Percentiles rank a stretch among this genome's conserved stretches.
These are phyloP conservation scores for Kuraishia hungarica DNA, from an alignment of 805 yeast genomes.

Conservation along the genomic window DNA sequence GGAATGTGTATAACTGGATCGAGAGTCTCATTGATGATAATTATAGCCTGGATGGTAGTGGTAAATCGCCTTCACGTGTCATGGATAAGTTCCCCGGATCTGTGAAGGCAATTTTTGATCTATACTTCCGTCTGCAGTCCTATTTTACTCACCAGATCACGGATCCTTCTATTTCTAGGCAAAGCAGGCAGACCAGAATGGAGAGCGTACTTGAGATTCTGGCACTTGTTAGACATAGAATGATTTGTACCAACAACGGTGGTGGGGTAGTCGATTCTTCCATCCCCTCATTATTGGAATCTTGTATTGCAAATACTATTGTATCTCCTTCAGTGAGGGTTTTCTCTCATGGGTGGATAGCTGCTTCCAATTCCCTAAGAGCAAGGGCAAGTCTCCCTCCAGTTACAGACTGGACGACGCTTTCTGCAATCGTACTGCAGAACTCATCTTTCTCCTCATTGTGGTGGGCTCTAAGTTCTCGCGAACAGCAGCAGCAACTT, in stretches of 20 bases:
- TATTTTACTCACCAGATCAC: conserved; percentile 59
- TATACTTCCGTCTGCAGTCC: conserved; percentile 58
- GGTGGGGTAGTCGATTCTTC: conserved; percentile 29
- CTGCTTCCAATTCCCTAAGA: conserved; percentile 31
- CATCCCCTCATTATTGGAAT: conserved; percentile 80
- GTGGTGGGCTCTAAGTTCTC: background rate
- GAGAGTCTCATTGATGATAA: conserved; percentile 40
- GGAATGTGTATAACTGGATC: conserved; percentile 67
- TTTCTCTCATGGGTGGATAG: conserved; percentile 62
- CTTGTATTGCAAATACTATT: conserved; percentile 66
- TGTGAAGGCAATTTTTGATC: conserved; percentile 52
- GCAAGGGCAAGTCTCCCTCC: conserved; percentile 13
- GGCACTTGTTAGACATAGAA: conserved; percentile 58
- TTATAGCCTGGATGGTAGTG: conserved; percentile 13
- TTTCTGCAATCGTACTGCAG: background rate
- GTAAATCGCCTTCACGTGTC: conserved; percentile 15
- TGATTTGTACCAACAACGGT: conserved; percentile 43
- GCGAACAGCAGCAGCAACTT: conserved; percentile 29
- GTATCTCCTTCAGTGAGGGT: conserved; percentile 74
- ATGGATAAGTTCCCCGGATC: conserved; percentile 56
- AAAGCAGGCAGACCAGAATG: conserved; percentile 63
- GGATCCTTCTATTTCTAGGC: conserved; percentile 47
- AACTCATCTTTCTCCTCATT: background rate
- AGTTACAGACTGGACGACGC: background rate
- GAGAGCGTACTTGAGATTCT: conserved; percentile 55